Conservation (phyloP, 768 basidiomycete genomes). For the Xerocomellus chrysenteron region DNA sequence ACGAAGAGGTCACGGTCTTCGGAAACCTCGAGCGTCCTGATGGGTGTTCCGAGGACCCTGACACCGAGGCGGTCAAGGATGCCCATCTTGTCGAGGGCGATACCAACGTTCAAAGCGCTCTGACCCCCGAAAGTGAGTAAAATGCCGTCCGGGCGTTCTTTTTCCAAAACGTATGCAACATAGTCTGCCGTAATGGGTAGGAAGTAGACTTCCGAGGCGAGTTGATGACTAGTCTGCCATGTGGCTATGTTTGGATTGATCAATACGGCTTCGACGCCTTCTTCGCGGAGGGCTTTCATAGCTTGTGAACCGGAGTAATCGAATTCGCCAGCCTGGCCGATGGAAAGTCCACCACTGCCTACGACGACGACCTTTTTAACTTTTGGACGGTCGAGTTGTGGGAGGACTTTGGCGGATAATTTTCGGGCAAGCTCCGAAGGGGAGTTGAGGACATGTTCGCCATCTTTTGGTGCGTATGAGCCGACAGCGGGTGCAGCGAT, state of each 20-base stretch:
- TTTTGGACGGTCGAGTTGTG: slow-evolving; percentile 85
- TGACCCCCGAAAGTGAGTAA: slow-evolving; percentile 98
- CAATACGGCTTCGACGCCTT: slow-evolving; percentile 90
- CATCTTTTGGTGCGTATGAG: slow-evolving; percentile 58
- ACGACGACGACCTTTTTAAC: slow-evolving; percentile 96
- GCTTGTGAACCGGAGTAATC: slow-evolving; percentile 99
- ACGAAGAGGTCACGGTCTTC: slow-evolving; percentile 97
- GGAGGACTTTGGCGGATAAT: slow-evolving; percentile 92
- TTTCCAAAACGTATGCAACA: slow-evolving; percentile 97
- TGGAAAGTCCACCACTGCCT: slow-evolving; percentile 92
- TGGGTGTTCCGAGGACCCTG: slow-evolving; percentile 92
- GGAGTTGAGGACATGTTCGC: slow-evolving; percentile 81
- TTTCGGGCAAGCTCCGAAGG: slow-evolving; percentile 92
- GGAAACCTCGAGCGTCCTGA: slow-evolving; percentile 92
- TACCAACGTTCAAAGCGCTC: slow-evolving; percentile 96
- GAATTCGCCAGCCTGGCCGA: slow-evolving; percentile 99
- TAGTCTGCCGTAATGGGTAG: slow-evolving; percentile 95
- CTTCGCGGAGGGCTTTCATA: slow-evolving; percentile 94
- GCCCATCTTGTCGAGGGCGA: slow-evolving; percentile 96
- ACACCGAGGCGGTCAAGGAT: slow-evolving; percentile 90
- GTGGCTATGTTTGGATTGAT: slow-evolving; percentile 99
- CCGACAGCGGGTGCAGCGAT: slow-evolving; percentile 77
- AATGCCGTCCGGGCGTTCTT: slow-evolving; percentile 96
- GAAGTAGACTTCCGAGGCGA: slow-evolving; percentile 97
- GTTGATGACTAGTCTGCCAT: slow-evolving; percentile 97